Percentiles rank a stretch among this genome's conserved stretches.
These are phyloP conservation scores for Yamadazyma epiphylla DNA, from an alignment of 1,139 yeast species.

Conservation along the genomic window DNA sequence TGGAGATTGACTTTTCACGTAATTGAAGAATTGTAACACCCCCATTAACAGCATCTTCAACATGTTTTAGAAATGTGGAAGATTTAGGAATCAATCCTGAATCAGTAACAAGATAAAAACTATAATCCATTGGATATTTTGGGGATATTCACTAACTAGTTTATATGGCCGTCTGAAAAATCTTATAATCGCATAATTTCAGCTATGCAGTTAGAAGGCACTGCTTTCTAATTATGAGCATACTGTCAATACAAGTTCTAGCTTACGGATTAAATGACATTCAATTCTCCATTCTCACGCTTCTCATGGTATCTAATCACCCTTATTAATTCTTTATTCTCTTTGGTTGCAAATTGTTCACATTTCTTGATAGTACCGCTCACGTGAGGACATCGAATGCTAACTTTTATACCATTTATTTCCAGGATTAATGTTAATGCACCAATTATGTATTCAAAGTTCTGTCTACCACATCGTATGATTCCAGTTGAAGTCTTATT, in stretches of 20 bases:
- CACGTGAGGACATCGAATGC: slow-evolving; percentile 62
- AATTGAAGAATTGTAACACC: slow-evolving; percentile 84
- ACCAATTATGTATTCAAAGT: slow-evolving; percentile 59
- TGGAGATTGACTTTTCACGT: slow-evolving; percentile 73
- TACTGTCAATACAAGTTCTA: too few relatives aligned
- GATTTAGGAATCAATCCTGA: slow-evolving; percentile 70
- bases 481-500: slow-evolving; percentile 83
- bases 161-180: too few relatives aligned
- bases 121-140: slow-evolving; percentile 61
- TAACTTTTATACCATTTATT: slow-evolving; percentile 50
- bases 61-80: slow-evolving; percentile 55
- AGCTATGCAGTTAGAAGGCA: too few relatives aligned
- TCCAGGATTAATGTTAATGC: slow-evolving; percentile 63
- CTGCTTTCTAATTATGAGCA: too few relatives aligned
- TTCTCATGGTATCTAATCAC: slow-evolving; percentile 5
- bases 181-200: too few relatives aligned
- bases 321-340: slow-evolving; percentile 35
- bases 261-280: not conserved
- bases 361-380: slow-evolving; percentile 90
- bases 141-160: too few relatives aligned
- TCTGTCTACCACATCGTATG: slow-evolving; percentile 68
- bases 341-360: slow-evolving; percentile 59
- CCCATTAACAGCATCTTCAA: slow-evolving; percentile 55
- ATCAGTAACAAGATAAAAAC: slow-evolving; percentile 79
- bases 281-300: slow-evolving; percentile 5